Percentiles rank a stretch among this genome's conserved stretches.
Evolutionary conservation across 2,329 filamentous ascomycete genomes (phyloP).

Genomic region (Phialophora macrospora): DNA sequence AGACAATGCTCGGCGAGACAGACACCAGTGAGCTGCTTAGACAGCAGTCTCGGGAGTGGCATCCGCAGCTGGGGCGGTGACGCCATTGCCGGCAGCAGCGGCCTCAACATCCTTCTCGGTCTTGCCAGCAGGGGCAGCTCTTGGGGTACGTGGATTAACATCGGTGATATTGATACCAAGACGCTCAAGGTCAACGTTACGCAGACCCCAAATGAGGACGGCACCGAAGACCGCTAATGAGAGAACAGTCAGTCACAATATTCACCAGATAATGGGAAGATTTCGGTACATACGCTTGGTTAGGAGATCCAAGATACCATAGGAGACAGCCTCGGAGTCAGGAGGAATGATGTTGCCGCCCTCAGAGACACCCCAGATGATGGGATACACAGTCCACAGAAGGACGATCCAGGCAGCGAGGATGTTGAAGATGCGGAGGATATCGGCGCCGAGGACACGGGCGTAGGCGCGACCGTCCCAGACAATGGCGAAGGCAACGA

Average conservation of each 20-base stretch:
- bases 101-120: conserved; percentile 32
- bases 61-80: conserved; percentile 8
- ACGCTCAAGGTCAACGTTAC: conserved; percentile 62
- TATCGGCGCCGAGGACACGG: conserved; percentile 57
- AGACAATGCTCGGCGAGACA: background rate
- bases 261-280: background rate
- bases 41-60: conserved; percentile 19
- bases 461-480: conserved; percentile 64
- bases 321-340: conserved; percentile 71
- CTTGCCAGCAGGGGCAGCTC: background rate
- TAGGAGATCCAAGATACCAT: conserved; percentile 64
- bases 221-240: conserved; percentile 55
- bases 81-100: conserved; percentile 16
- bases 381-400: conserved; percentile 69
- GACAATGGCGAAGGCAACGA: conserved; percentile 64
- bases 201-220: conserved; percentile 66
- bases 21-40: conserved; percentile 12
- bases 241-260: conserved; percentile 12
- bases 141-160: conserved; percentile 14
- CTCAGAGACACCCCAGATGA: conserved; percentile 67
- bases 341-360: conserved; percentile 69
- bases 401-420: conserved; percentile 65
- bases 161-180: conserved; percentile 45
- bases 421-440: conserved; percentile 59
- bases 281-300: conserved; percentile 27